These are phyloP conservation scores for Fraxinus sp. DNA, from an alignment of 305 asterid genomes.

Conservation along the genomic window DNA sequence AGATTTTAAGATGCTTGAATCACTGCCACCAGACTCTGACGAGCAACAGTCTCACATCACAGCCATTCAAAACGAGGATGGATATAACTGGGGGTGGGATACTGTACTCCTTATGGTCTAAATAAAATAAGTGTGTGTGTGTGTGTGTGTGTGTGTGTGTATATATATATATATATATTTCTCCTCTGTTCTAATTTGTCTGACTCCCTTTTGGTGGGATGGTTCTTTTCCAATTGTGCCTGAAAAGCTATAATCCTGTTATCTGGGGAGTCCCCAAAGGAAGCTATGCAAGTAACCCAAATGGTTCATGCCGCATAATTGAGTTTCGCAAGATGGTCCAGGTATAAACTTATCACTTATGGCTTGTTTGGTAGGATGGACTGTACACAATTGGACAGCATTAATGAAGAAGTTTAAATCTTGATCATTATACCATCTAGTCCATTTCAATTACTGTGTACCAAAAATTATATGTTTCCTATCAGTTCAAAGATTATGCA, in stretches of 20 bases:
- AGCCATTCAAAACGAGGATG: conserved; percentile 78
- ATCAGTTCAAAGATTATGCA: conserved; percentile 4
- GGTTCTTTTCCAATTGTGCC: conserved; percentile 22
- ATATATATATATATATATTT: background rate
- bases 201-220: conserved; percentile 24
- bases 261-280: conserved; percentile 99
- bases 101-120: conserved; percentile 23
- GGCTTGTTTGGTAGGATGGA: background rate
- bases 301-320: conserved; percentile 70
- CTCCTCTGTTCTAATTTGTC: conserved; percentile 20
- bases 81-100: conserved; percentile 95
- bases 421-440: background rate
- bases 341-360: conserved; percentile 37
- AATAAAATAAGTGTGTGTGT: background rate
- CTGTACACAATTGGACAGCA: background rate
- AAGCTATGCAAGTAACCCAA: conserved; percentile 82
- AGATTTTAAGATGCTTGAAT: conserved; percentile 72
- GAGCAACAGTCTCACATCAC: conserved; percentile 82
- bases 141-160: no score
- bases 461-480: background rate
- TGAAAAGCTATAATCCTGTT: conserved; percentile 85
- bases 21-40: conserved; percentile 81
- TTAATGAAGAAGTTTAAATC: background rate
- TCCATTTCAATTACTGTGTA: background rate
- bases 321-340: conserved; percentile 97